A percentile compares a stretch with the other conserved stretches of the same genome.
Evolutionary conservation across 2,329 filamentous ascomycete species (phyloP).

Genomic region (Thelonectria olida): DNA sequence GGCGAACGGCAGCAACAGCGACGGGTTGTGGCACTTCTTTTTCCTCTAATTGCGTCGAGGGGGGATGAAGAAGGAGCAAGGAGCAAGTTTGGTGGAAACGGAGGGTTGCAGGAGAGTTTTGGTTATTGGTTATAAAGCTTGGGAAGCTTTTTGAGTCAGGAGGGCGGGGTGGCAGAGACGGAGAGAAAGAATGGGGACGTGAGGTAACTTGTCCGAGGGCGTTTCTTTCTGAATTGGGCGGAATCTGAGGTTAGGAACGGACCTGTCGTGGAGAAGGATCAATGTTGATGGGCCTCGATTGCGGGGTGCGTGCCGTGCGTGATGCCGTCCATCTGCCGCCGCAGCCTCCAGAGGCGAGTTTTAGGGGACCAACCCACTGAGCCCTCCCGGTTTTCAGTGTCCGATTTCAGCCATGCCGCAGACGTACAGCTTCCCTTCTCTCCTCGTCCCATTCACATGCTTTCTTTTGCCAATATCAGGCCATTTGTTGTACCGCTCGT

Average conservation of each 20-base stretch:
- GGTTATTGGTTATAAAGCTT: slow-evolving; percentile 2
- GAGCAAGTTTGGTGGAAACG: slow-evolving; percentile 4
- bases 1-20: slow-evolving; percentile 26
- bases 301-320: slow-evolving; percentile 15
- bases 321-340: not conserved
- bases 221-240: slow-evolving; percentile 11
- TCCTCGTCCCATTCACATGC: slow-evolving; percentile 23
- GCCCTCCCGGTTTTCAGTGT: slow-evolving; percentile 18
- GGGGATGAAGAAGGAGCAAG: not conserved
- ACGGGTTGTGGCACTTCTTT: not conserved
- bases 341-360: slow-evolving; percentile 3
- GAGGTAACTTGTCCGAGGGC: not conserved
- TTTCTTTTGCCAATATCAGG: slow-evolving; percentile 11
- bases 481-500: slow-evolving; percentile 4
- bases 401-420: slow-evolving; percentile 14
- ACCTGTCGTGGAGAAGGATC: slow-evolving; percentile 12
- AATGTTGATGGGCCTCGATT: slow-evolving; percentile 5
- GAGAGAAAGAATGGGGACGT: slow-evolving; percentile 8
- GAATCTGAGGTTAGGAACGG: slow-evolving; percentile 9
- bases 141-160: slow-evolving; percentile 6
- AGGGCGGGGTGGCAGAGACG: slow-evolving; percentile 8
- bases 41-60: not conserved
- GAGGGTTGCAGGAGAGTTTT: slow-evolving; percentile 7
- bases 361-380: slow-evolving; percentile 10
- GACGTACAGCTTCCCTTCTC: too few species aligned